These are phyloP conservation scores for Remersonia thermophila DNA, from an alignment of 2,329 filamentous ascomycete genomes.

Conservation along the genomic window DNA sequence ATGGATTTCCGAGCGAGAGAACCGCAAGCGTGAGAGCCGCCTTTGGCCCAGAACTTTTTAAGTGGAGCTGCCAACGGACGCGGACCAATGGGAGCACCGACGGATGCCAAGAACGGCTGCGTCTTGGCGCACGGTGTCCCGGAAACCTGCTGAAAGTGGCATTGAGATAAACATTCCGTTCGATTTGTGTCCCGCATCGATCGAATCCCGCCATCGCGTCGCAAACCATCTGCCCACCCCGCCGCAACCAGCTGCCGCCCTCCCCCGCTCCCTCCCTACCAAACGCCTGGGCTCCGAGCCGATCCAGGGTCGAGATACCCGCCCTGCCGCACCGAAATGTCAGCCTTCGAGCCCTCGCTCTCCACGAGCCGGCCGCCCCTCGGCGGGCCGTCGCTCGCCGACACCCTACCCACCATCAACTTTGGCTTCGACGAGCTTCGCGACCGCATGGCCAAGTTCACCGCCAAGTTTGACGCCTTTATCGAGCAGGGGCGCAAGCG, in stretches of 20 bases:
- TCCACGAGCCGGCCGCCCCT: conserved; percentile 49
- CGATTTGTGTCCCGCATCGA: no score
- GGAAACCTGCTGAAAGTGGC: conserved; percentile 14
- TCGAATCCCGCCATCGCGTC: no score
- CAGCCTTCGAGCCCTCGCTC: conserved; percentile 56
- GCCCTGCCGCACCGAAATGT: no score
- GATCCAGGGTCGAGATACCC: conserved; percentile 30
- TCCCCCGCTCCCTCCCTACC: no score
- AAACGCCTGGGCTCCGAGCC: no score
- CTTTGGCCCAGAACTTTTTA: conserved; percentile 5
- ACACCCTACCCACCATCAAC: conserved; percentile 76
- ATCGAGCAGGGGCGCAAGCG: conserved; percentile 85
- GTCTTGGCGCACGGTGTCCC: conserved; percentile 9
- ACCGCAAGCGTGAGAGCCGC: no score
- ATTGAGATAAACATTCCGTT: conserved; percentile 15
- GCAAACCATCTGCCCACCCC: background rate
- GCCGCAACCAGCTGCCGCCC: background rate
- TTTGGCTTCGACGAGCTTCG: conserved; percentile 95
- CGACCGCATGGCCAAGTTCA: conserved; percentile 91
- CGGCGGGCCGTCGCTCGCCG: conserved; percentile 53
- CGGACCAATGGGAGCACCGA: conserved; percentile 1
- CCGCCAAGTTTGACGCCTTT: conserved; percentile 78
- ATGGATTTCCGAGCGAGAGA: no score
- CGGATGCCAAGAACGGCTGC: background rate
- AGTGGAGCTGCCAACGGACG: background rate